phyloP scores from a whole-genome alignment of 768 basidiomycete genomes.

The Agaricus subrufescens region DNA sequence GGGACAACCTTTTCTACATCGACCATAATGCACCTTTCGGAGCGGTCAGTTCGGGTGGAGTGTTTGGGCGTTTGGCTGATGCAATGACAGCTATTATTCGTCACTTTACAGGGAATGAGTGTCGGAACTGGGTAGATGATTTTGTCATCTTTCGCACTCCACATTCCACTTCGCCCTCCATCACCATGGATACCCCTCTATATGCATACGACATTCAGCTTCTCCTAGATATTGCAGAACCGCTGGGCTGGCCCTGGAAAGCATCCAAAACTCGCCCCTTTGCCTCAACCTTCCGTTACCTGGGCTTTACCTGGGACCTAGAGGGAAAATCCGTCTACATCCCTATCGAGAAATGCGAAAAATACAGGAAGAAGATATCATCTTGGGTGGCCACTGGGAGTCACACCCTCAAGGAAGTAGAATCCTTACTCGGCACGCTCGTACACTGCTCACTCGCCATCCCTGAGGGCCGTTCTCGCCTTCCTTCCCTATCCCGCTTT shows the following conservation, averaged over 20 bases:
- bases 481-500: neutral
- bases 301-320: slow-evolving; percentile 34
- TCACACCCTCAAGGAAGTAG: neutral
- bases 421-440: neutral
- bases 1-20: slow-evolving; percentile 27
- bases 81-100: slow-evolving; percentile 25
- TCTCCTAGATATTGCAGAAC: slow-evolving; percentile 21
- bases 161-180: slow-evolving; percentile 6
- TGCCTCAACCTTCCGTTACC: slow-evolving; percentile 18
- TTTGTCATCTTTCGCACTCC: slow-evolving; percentile 25
- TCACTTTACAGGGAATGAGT: slow-evolving; percentile 14
- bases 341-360: neutral
- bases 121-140: slow-evolving; percentile 36
- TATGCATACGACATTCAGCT: slow-evolving; percentile 1
- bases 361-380: neutral
- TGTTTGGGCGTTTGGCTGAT: slow-evolving; percentile 31
- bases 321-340: slow-evolving; percentile 16
- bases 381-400: slow-evolving; percentile 13
- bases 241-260: slow-evolving; percentile 29
- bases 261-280: slow-evolving; percentile 19
- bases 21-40: slow-evolving; percentile 30
- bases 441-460: neutral
- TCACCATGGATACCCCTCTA: slow-evolving; percentile 14
- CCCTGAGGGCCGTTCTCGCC: neutral
- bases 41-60: slow-evolving; percentile 24